Evolutionary conservation across 352 stramenopile genomes (phyloP).

Genomic region (Pythium pyrilobum): DNA sequence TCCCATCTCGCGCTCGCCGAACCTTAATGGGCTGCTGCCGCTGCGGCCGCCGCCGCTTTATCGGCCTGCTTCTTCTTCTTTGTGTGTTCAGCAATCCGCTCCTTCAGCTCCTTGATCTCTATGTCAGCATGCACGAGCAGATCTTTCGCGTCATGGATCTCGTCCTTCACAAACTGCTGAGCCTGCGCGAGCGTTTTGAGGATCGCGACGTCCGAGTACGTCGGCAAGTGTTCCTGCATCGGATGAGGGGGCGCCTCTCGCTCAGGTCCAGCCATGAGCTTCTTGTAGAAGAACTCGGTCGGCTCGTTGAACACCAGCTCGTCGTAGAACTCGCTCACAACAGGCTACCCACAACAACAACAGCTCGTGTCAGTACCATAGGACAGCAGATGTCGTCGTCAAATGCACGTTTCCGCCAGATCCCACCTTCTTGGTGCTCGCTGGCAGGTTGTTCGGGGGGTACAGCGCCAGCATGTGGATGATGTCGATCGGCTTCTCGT

Average conservation of each 20-base stretch:
- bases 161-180: conserved; percentile 73
- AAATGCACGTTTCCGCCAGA: too few relatives aligned
- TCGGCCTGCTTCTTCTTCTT: conserved; percentile 71
- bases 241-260: conserved; percentile 53
- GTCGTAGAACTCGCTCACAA: conserved; percentile 96
- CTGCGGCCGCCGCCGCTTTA: conserved; percentile 31
- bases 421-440: conserved; percentile 86
- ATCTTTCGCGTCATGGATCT: conserved; percentile 70
- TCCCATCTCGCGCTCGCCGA: neutral
- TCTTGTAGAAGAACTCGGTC: conserved; percentile 93
- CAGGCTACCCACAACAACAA: conserved; percentile 50
- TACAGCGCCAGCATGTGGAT: conserved; percentile 87
- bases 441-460: conserved; percentile 73
- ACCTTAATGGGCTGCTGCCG: conserved; percentile 1
- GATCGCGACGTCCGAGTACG: conserved; percentile 87
- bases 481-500: conserved; percentile 89
- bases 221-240: conserved; percentile 81
- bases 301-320: conserved; percentile 98
- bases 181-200: conserved; percentile 81
- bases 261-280: conserved; percentile 78
- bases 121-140: conserved; percentile 56
- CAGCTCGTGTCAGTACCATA: neutral
- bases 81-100: conserved; percentile 68
- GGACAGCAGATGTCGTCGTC: too few relatives aligned
- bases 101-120: conserved; percentile 70